Evolutionary conservation across 2,329 filamentous ascomycete genomes (phyloP).

Genomic region (Epichloe elymi): DNA sequence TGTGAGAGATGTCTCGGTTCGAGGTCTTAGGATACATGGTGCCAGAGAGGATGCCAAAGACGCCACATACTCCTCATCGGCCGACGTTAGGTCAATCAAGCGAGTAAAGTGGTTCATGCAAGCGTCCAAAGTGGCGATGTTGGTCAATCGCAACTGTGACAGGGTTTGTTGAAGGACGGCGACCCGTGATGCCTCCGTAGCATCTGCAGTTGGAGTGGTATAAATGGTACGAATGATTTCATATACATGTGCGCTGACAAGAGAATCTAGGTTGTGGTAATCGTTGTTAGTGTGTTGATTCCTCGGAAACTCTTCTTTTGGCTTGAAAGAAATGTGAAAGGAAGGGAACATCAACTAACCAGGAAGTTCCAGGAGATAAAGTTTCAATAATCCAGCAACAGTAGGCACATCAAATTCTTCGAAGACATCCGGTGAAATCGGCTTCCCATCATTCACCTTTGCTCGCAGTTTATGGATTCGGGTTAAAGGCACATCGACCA

Average conservation of each 20-base stretch:
- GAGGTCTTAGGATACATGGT: conserved; percentile 78
- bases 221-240: conserved; percentile 98
- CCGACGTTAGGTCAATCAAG: conserved; percentile 89
- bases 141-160: conserved; percentile 84
- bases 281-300: conserved; percentile 12
- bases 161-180: conserved; percentile 91
- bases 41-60: conserved; percentile 63
- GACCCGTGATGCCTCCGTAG: conserved; percentile 65
- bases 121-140: conserved; percentile 96
- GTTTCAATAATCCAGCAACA: conserved; percentile 80
- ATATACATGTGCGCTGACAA: conserved; percentile 95
- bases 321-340: not conserved
- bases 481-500: conserved; percentile 76
- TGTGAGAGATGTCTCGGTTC: conserved; percentile 75
- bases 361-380: conserved; percentile 90
- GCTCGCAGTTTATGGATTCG: conserved; percentile 76
- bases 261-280: conserved; percentile 52
- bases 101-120: conserved; percentile 97
- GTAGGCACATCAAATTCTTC: conserved; percentile 88
- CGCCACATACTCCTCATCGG: conserved; percentile 73
- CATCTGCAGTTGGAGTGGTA: conserved; percentile 63
- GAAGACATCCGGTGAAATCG: conserved; percentile 61
- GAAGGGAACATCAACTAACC: conserved; percentile 39
- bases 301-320: not conserved
- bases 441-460: conserved; percentile 76